phyloP scores from a whole-genome alignment of 2,329 filamentous ascomycete species.

The Fonsecaea nubica region DNA sequence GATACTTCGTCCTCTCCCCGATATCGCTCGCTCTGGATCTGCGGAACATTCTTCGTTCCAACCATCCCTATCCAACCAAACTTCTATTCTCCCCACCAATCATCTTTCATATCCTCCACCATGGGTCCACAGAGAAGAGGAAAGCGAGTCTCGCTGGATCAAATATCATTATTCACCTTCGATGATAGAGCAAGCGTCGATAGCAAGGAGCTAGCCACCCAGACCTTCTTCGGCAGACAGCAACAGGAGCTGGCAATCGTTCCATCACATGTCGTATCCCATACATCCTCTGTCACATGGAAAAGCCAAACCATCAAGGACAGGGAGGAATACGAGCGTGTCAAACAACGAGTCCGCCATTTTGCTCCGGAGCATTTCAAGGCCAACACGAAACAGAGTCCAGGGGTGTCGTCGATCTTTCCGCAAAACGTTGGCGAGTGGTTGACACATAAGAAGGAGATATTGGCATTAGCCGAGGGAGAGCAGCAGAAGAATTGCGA shows the following conservation, averaged over 20 bases:
- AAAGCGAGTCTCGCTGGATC: slow-evolving; percentile 15
- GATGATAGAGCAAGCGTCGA: slow-evolving; percentile 20
- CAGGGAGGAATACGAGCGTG: slow-evolving; percentile 33
- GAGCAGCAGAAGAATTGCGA: slow-evolving; percentile 26
- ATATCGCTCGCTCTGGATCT: not conserved
- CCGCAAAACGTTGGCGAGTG: slow-evolving; percentile 31
- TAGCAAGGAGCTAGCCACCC: slow-evolving; percentile 19
- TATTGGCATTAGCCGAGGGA: slow-evolving; percentile 22
- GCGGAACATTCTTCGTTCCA: not conserved
- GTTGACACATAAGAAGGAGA: slow-evolving; percentile 29
- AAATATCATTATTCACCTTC: slow-evolving; percentile 4
- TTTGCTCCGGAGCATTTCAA: slow-evolving; percentile 33
- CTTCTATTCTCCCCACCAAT: not conserved
- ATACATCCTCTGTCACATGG: slow-evolving; percentile 34
- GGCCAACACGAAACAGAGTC: slow-evolving; percentile 23
- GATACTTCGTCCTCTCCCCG: not conserved
- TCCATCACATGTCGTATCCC: slow-evolving; percentile 13
- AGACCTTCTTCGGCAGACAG: slow-evolving; percentile 19
- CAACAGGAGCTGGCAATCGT: not conserved
- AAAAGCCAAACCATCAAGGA: slow-evolving; percentile 32
- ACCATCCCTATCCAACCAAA: not conserved
- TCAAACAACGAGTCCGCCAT: slow-evolving; percentile 31
- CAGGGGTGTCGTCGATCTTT: slow-evolving; percentile 26
- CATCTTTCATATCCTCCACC: not conserved
- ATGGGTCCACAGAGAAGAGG: slow-evolving; percentile 7